phyloP scores from a whole-genome alignment of 108 stramenopile species.

The Schizochytrium sp. region DNA sequence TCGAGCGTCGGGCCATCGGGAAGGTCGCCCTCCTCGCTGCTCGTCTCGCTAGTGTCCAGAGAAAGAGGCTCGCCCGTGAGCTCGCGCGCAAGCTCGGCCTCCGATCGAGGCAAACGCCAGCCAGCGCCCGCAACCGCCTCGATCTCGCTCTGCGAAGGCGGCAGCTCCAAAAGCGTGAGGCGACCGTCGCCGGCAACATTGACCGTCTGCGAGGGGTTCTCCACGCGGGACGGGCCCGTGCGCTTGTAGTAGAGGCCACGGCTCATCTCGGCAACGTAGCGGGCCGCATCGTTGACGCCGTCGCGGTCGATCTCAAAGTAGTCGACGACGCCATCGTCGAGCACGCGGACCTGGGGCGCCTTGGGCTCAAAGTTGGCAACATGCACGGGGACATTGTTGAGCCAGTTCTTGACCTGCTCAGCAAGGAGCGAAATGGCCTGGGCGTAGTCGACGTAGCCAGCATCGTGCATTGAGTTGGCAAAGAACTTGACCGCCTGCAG shows the following conservation, averaged over 20 bases:
- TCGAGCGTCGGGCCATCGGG: background rate
- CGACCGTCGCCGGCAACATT: background rate
- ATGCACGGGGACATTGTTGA: background rate
- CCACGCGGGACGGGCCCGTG: background rate
- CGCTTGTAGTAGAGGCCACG: background rate
- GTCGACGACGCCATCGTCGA: background rate
- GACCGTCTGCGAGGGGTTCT: background rate
- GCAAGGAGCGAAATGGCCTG: slow-evolving; percentile 12
- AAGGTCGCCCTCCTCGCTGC: background rate
- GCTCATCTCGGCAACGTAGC: slow-evolving; percentile 7
- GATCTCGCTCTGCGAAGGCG: background rate
- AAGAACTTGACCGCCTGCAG: background rate
- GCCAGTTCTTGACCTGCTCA: background rate
- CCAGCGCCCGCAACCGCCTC: background rate
- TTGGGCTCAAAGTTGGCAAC: background rate
- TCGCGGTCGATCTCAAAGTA: background rate
- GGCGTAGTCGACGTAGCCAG: background rate
- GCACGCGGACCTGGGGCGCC: background rate
- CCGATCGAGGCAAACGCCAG: background rate
- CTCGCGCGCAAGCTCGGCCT: background rate
- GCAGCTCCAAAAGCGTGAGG: background rate
- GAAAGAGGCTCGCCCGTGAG: background rate
- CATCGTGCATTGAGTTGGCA: background rate
- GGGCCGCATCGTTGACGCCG: background rate
- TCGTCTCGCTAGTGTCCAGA: background rate